A percentile compares a stretch with the other conserved stretches of the same genome.
These are phyloP conservation scores for Cicer yamashitae DNA, from an alignment of 306 rosid species.

Conservation along the genomic window DNA sequence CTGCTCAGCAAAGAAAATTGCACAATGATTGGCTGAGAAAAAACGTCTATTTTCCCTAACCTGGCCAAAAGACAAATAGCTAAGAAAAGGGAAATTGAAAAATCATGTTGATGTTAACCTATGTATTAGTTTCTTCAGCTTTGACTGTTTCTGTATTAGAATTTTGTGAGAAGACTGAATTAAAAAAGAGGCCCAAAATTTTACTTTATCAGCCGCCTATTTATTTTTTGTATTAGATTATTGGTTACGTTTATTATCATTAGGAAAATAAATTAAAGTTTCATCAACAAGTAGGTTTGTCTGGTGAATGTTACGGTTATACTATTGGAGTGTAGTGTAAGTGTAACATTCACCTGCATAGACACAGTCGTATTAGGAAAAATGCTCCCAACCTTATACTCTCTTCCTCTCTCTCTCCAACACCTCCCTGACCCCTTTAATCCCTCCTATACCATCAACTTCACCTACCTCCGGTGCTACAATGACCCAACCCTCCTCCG, in stretches of 20 bases:
- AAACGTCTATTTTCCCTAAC: conserved; percentile 1
- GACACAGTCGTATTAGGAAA: too few species aligned
- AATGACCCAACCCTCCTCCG: too few species aligned
- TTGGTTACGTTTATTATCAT: not conserved
- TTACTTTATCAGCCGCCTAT: conserved; percentile 16
- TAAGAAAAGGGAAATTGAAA: not conserved
- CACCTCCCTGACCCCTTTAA: too few species aligned
- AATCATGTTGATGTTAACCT: conserved; percentile 4
- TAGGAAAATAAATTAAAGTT: too few species aligned
- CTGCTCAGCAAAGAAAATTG: conserved; percentile 26
- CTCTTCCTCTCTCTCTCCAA: too few species aligned
- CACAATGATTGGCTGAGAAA: conserved; percentile 22
- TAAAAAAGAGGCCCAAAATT: not conserved
- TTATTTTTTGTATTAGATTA: not conserved
- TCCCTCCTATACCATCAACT: too few species aligned
- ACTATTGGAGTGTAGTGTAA: too few species aligned
- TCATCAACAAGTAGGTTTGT: too few species aligned
- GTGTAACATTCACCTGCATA: too few species aligned
- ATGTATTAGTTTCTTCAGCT: conserved; percentile 19
- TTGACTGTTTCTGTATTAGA: conserved; percentile 25
- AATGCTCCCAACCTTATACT: too few species aligned
- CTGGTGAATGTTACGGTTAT: too few species aligned
- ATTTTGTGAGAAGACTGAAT: conserved; percentile 26
- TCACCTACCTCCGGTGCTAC: too few species aligned
- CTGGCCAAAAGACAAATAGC: conserved; percentile 17